Conservation (phyloP, 345 rosid genomes). For the Eucalyptus tenuipes region DNA sequence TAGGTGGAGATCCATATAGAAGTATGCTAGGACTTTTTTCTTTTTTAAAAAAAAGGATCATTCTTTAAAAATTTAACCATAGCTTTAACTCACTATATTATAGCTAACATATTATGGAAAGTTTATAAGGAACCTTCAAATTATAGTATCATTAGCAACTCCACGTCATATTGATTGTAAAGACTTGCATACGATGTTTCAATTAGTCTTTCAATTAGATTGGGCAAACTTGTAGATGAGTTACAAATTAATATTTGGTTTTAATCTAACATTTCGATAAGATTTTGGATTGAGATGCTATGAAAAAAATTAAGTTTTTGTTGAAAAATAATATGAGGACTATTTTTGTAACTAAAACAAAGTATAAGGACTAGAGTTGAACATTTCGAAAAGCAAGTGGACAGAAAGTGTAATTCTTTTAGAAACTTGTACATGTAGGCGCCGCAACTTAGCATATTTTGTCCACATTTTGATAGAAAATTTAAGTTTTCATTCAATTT, state of each 20-base stretch:
- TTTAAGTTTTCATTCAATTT: not conserved
- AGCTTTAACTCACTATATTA: not conserved
- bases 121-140: not conserved
- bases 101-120: not conserved
- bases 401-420: not conserved
- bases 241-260: not conserved
- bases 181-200: not conserved
- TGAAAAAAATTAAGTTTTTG: not conserved
- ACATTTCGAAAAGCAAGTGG: not conserved
- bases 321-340: not conserved
- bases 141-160: not conserved
- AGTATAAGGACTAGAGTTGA: not conserved
- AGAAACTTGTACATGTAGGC: not conserved
- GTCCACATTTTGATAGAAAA: not conserved
- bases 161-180: not conserved
- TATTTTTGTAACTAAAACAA: not conserved
- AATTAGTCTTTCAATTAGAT: not conserved
- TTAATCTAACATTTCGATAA: not conserved
- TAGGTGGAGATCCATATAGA: not conserved
- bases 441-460: not conserved
- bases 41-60: too few relatives aligned
- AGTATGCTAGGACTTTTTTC: not conserved
- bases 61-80: not conserved
- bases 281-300: not conserved
- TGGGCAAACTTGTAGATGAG: not conserved